Conservation (phyloP, 225 moss, liverwort and hornwort species). For the Marchantia paleacea region DNA sequence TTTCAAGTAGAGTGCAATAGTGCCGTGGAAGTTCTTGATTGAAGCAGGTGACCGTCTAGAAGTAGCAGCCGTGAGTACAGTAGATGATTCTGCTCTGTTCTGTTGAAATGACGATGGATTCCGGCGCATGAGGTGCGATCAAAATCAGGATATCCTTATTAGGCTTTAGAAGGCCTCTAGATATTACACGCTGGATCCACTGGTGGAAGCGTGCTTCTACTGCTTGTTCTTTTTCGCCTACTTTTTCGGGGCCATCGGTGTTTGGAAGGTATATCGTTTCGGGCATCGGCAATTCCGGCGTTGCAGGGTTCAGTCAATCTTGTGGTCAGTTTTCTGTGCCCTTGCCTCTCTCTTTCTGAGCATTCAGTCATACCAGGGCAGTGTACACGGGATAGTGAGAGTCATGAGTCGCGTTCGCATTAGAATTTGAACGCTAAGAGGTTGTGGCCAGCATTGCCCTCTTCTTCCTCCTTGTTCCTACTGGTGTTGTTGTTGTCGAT, state of each 20-base stretch:
- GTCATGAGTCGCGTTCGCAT: background rate
- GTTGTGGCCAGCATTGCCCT: too few species aligned
- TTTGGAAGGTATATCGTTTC: conserved; percentile 30
- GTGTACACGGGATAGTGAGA: background rate
- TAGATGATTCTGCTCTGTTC: background rate
- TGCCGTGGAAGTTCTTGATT: background rate
- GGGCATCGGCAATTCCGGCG: conserved; percentile 38
- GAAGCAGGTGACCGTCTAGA: background rate
- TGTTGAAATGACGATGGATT: background rate
- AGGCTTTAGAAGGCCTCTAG: conserved; percentile 19
- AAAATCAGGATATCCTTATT: background rate
- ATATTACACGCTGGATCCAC: conserved; percentile 25
- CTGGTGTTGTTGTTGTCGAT: too few species aligned
- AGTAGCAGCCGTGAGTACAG: background rate
- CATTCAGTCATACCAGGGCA: background rate
- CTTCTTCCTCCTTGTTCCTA: too few species aligned
- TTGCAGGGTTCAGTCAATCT: conserved; percentile 28
- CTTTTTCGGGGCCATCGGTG: conserved; percentile 33
- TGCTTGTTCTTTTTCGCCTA: conserved; percentile 33
- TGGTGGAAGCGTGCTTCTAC: conserved; percentile 33
- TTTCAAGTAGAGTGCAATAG: background rate
- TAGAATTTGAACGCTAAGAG: background rate
- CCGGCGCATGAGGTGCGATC: conserved; percentile 2
- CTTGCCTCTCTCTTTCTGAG: background rate
- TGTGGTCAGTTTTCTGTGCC: conserved; percentile 7